Conservation (phyloP, 805 yeast species). For the Schwanniomyces occidentalis region DNA sequence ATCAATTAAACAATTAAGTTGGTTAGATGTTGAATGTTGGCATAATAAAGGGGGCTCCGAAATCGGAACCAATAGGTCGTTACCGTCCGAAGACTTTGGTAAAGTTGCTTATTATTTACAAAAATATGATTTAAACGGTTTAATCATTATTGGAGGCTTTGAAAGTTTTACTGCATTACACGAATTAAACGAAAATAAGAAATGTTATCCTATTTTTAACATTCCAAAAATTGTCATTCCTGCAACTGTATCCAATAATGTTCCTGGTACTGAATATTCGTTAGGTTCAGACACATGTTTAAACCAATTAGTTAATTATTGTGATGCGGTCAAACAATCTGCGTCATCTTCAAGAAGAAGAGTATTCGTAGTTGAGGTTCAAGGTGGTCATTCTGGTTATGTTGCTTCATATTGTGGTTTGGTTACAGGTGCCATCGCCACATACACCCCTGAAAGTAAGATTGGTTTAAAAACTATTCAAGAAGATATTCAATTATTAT, state of each 20-base stretch:
- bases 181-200: slow-evolving; percentile 61
- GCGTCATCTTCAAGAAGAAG: slow-evolving; percentile 79
- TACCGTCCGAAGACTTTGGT: slow-evolving; percentile 70
- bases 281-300: slow-evolving; percentile 76
- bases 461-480: slow-evolving; percentile 60
- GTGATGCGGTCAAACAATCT: slow-evolving; percentile 77
- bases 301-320: slow-evolving; percentile 67
- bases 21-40: slow-evolving; percentile 77
- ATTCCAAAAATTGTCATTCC: slow-evolving; percentile 80
- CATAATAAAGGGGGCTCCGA: slow-evolving; percentile 76
- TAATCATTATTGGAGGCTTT: slow-evolving; percentile 77
- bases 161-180: slow-evolving; percentile 75
- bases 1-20: slow-evolving; percentile 55
- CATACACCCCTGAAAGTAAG: slow-evolving; percentile 76
- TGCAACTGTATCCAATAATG: slow-evolving; percentile 78
- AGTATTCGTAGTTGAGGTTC: slow-evolving; percentile 79
- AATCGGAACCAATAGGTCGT: slow-evolving; percentile 74
- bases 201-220: slow-evolving; percentile 65
- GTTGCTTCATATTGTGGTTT: slow-evolving; percentile 70
- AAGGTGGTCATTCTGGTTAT: slow-evolving; percentile 84
- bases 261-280: slow-evolving; percentile 81
- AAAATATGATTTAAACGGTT: slow-evolving; percentile 67
- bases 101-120: slow-evolving; percentile 71
- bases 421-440: slow-evolving; percentile 70
- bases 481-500: slow-evolving; percentile 62